Evolutionary conservation across 2,329 filamentous ascomycete genomes (phyloP).

Genomic region (Aureobasidium sp.): DNA sequence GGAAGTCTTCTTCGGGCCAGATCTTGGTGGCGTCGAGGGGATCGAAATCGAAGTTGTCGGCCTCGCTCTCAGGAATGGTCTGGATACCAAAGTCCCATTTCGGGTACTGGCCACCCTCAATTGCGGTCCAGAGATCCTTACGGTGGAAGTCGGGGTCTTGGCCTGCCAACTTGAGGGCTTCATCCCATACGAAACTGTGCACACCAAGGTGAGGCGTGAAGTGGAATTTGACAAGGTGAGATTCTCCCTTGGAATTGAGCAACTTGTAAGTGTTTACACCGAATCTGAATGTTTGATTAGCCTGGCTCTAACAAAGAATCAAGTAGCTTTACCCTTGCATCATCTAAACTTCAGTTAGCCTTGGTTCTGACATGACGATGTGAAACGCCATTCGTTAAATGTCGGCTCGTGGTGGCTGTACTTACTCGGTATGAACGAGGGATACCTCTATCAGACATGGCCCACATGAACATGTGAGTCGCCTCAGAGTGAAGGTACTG

Average conservation of each 20-base stretch:
- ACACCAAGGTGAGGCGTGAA: conserved; percentile 69
- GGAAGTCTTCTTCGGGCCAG: conserved; percentile 73
- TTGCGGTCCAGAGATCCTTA: conserved; percentile 68
- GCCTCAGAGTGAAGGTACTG: conserved; percentile 59
- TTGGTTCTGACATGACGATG: not conserved
- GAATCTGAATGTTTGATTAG: conserved; percentile 29
- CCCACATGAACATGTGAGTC: conserved; percentile 74
- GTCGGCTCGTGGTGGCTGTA: not conserved
- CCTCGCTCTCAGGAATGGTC: conserved; percentile 60
- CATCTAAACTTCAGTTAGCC: conserved; percentile 41
- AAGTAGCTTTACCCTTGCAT: conserved; percentile 62
- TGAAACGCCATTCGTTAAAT: no score
- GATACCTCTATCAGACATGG: conserved; percentile 67
- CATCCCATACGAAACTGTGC: conserved; percentile 72
- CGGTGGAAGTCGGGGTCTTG: conserved; percentile 78
- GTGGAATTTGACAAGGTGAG: conserved; percentile 71
- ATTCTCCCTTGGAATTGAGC: conserved; percentile 59
- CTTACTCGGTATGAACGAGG: conserved; percentile 58
- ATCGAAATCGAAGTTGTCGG: conserved; percentile 73
- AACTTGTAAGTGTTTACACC: conserved; percentile 74
- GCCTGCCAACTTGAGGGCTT: conserved; percentile 65
- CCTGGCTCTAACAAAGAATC: not conserved
- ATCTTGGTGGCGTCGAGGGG: conserved; percentile 80
- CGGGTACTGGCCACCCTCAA: conserved; percentile 62
- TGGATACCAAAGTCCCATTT: conserved; percentile 84